phyloP scores from a whole-genome alignment of 2,329 filamentous ascomycete genomes.

The Tolypocladium cylindrosporum region DNA sequence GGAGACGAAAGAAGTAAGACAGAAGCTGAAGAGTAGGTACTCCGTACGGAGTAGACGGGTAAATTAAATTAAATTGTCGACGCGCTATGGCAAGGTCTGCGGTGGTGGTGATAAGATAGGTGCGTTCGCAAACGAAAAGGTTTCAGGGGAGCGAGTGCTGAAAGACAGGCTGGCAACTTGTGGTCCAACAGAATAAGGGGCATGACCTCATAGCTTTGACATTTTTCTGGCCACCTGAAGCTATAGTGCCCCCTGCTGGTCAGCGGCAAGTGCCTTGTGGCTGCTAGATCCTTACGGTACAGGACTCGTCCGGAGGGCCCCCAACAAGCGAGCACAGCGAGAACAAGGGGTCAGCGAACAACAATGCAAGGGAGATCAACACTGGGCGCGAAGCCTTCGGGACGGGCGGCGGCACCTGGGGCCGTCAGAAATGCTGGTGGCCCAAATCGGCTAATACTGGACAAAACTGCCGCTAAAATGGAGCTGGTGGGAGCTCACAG shows the following conservation, averaged over 20 bases:
- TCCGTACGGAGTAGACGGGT: not conserved
- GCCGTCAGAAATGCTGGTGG: not conserved
- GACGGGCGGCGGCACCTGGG: not conserved
- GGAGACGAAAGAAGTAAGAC: not conserved
- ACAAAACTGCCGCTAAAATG: not conserved
- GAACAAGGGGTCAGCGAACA: too few species aligned
- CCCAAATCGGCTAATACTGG: not conserved
- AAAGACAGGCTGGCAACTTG: not conserved
- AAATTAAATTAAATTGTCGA: constrained; percentile 1
- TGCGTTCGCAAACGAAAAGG: not conserved
- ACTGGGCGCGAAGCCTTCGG: not conserved
- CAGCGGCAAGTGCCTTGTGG: not conserved
- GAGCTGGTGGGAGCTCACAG: not conserved
- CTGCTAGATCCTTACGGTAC: too few species aligned
- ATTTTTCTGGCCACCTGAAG: not conserved
- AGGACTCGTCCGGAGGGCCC: too few species aligned
- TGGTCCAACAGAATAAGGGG: not conserved
- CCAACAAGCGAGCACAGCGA: not conserved
- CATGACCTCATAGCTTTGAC: not conserved
- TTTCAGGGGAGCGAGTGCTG: not conserved
- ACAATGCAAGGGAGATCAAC: not conserved
- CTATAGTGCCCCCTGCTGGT: not conserved
- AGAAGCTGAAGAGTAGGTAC: not conserved
- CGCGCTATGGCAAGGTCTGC: not conserved
- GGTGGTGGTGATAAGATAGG: not conserved